Conservation (phyloP, 192 early-diverging fungal species). For the Chytriomyces confervae region DNA sequence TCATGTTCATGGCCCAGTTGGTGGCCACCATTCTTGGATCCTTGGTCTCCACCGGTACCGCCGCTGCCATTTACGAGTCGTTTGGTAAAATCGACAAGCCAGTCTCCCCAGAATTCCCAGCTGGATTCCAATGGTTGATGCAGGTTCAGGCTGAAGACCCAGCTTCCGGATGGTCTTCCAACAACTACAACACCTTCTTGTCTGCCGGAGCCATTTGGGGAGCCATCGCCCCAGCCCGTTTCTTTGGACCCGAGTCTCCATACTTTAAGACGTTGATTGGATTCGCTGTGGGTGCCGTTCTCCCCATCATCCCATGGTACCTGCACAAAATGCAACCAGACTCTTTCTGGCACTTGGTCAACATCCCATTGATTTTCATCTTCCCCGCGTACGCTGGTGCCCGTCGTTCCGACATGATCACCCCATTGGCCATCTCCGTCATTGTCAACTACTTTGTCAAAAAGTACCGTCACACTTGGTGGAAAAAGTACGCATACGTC, state of each 20-base stretch:
- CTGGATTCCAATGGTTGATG: neutral
- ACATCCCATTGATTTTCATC: constrained; percentile 1
- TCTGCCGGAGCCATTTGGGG: constrained; percentile 75
- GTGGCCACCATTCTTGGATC: constrained; percentile 65
- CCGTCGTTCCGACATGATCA: neutral
- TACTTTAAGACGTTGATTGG: constrained; percentile 18
- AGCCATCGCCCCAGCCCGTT: constrained; percentile 63
- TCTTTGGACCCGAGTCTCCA: constrained; percentile 52
- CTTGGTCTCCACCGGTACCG: constrained; percentile 39
- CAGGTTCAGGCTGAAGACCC: too few species aligned
- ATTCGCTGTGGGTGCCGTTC: constrained; percentile 29
- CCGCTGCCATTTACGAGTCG: neutral
- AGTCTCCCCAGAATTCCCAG: constrained; percentile 24
- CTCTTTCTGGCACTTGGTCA: constrained; percentile 39
- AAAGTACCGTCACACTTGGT: constrained; percentile 46
- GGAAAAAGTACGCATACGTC: constrained; percentile 72
- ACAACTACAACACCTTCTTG: constrained; percentile 58
- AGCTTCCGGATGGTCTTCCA: constrained; percentile 21
- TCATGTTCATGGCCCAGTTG: constrained; percentile 59
- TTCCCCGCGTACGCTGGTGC: neutral
- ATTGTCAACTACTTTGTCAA: constrained; percentile 12
- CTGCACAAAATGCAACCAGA: constrained; percentile 35
- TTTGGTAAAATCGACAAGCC: neutral
- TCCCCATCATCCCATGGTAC: constrained; percentile 40
- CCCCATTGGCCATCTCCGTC: neutral